Conservation (phyloP, 176 grass and related monocot species). For the Avena atlantica region DNA sequence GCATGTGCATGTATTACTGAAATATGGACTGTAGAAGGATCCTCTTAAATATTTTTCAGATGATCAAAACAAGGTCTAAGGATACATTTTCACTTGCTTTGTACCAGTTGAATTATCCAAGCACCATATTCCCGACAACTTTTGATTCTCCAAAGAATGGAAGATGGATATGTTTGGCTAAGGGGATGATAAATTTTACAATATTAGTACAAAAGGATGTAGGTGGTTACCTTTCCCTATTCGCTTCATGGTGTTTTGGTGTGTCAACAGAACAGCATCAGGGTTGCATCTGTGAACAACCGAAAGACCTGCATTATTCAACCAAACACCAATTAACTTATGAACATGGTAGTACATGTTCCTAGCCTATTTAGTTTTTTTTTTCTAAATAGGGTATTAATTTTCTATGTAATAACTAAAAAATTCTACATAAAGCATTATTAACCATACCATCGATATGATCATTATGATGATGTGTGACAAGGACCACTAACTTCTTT, state of each 20-base stretch:
- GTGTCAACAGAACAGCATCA: conserved; percentile 78
- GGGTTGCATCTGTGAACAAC: conserved; percentile 82
- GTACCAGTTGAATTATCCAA: conserved; percentile 1
- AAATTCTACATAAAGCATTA: conserved; percentile 8
- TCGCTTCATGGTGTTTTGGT: conserved; percentile 75
- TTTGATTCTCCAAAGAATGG: neutral
- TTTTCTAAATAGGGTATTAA: neutral
- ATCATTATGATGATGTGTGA: conserved; percentile 96
- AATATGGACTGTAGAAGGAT: neutral
- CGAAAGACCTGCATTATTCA: conserved; percentile 69
- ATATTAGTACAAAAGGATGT: neutral
- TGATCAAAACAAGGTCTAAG: neutral
- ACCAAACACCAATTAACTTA: conserved; percentile 15
- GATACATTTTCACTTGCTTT: neutral
- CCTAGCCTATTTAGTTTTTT: conserved; percentile 7
- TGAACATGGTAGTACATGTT: neutral
- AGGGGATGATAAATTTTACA: neutral
- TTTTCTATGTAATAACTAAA: conserved; percentile 24
- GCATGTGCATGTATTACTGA: conserved; percentile 23
- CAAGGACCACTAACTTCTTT: conserved; percentile 85
- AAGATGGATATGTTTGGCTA: conserved; percentile 28
- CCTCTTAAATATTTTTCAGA: neutral
- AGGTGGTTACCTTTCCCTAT: conserved; percentile 65
- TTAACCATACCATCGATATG: conserved; percentile 77
- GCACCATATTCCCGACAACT: conserved; percentile 17